Base-by-base conservation (phyloP, 1,139 yeast genomes). In the Diutina ranongensis region DNA sequence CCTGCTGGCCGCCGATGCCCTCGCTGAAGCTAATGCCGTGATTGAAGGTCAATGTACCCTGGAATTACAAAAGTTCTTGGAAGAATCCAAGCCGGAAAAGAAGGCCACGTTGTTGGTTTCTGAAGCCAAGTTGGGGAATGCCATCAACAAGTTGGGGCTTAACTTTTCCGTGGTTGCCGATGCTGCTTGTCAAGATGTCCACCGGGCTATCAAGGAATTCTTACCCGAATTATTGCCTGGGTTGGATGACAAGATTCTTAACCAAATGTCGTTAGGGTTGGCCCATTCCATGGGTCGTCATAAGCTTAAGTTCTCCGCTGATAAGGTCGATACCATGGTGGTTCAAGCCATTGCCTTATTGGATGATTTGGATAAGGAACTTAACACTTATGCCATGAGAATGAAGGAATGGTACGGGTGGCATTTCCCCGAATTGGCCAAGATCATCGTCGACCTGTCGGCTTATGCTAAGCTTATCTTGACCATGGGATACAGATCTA, bases 401-500 rank as follows among this genome's bases (percentile, higher is more conserved):
- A 78, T 80, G 63, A 89, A 89, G 72, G 99, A 92, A 72, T 92
- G 99, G 99, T 92, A 94, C 70, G 97, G 98, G 54, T 92, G 99
- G 99, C 99, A 92, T 67, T 94, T 92, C 80, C 99, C 99, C 40
- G 99, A 92, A 71, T 78, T 92, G 78, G 96, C 96, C 60, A 92
- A 92, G 76, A 87, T 92, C 63, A 88, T 89, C 56, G 80, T 86
- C 56, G 98, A 92, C 67, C 89, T 95, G 55, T 94, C 86, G 60
- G 95, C 95, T 47, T 89, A 80, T 64, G 95, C 95, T 50, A 83
- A 94, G 73, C 85, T 88, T 57, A 86, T 92, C 60, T 77, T 87
- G 68, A 76, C 83, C 57, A 88, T 92, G 97, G 98, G 98, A 55
- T 72, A 86, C 59, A 82, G 98, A 73, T 77, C 96, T 47, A 86